A percentile compares a stretch with the other conserved stretches of the same genome.
Evolutionary conservation across 129 eudicot species (phyloP).

Genomic region (Chrysanthemum lavandulifolium): DNA sequence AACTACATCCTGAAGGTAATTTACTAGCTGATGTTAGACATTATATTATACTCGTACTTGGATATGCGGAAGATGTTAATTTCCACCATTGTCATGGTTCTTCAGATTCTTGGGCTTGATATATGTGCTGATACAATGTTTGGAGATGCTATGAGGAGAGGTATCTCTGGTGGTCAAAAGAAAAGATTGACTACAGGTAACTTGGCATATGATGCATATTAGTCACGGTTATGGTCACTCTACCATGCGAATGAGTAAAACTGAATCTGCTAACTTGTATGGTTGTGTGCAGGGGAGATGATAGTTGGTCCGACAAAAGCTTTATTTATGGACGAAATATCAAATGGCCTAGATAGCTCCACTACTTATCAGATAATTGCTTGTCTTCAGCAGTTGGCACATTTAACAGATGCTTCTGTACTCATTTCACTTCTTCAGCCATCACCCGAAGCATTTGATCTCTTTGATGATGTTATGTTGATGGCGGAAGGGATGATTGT

Average conservation of each 20-base stretch:
- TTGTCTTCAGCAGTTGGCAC: constrained; percentile 76
- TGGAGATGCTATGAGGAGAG: constrained; percentile 89
- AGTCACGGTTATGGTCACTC: too few species aligned
- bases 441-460: constrained; percentile 82
- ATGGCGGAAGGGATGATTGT: constrained; percentile 84
- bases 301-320: constrained; percentile 81
- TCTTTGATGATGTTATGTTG: constrained; percentile 76
- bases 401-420: constrained; percentile 67
- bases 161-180: constrained; percentile 95
- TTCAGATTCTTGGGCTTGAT: constrained; percentile 91
- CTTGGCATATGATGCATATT: background rate
- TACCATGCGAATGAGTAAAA: too few species aligned
- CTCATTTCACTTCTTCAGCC: constrained; percentile 90
- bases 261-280: background rate
- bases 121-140: constrained; percentile 75
- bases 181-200: constrained; percentile 90
- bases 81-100: background rate
- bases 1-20: constrained; percentile 55
- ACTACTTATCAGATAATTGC: constrained; percentile 78
- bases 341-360: constrained; percentile 88
- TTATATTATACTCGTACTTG: background rate
- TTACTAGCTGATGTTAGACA: constrained; percentile 15
- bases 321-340: constrained; percentile 80
- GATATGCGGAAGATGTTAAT: background rate
- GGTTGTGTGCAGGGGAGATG: constrained; percentile 64